phyloP scores from a whole-genome alignment of 768 basidiomycete species.

The Thelephora ganbajun region DNA sequence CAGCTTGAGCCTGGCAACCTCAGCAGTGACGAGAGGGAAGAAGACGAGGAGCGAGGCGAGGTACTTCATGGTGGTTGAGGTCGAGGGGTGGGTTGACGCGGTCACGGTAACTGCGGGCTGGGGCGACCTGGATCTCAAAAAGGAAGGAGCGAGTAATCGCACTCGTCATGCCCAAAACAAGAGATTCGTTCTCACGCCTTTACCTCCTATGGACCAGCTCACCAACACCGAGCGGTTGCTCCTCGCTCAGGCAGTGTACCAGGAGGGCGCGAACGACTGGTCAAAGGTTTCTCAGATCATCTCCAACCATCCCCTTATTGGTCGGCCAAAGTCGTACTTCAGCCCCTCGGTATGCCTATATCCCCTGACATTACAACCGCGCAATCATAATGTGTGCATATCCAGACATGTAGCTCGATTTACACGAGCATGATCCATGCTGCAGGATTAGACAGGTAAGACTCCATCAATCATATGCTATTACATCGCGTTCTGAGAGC shows the following conservation, averaged over 20 bases:
- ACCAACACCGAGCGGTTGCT: conserved; percentile 57
- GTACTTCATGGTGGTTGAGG: conserved; percentile 24
- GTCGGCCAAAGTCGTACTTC: conserved; percentile 51
- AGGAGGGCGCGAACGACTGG: conserved; percentile 65
- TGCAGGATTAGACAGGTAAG: conserved; percentile 51
- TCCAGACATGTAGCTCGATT: conserved; percentile 52
- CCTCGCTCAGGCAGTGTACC: conserved; percentile 77
- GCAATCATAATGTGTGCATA: conserved; percentile 9
- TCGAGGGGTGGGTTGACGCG: conserved; percentile 4
- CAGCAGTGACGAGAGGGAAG: conserved; percentile 33
- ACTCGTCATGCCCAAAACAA: too few relatives aligned
- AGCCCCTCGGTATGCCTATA: conserved; percentile 40
- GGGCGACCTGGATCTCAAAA: too few relatives aligned
- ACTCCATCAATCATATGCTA: too few relatives aligned
- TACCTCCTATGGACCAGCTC: not conserved
- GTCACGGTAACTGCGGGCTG: too few relatives aligned
- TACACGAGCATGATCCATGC: conserved; percentile 60
- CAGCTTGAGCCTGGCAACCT: conserved; percentile 76
- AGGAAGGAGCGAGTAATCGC: too few relatives aligned
- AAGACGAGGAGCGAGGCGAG: conserved; percentile 25
- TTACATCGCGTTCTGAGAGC: conserved; percentile 1
- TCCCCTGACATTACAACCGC: conserved; percentile 1
- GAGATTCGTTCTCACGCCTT: too few relatives aligned
- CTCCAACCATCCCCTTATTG: conserved; percentile 54
- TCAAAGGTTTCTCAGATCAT: conserved; percentile 48